Base-by-base conservation (phyloP, 257 asterid species). In the Solanum lycopersicoides region DNA sequence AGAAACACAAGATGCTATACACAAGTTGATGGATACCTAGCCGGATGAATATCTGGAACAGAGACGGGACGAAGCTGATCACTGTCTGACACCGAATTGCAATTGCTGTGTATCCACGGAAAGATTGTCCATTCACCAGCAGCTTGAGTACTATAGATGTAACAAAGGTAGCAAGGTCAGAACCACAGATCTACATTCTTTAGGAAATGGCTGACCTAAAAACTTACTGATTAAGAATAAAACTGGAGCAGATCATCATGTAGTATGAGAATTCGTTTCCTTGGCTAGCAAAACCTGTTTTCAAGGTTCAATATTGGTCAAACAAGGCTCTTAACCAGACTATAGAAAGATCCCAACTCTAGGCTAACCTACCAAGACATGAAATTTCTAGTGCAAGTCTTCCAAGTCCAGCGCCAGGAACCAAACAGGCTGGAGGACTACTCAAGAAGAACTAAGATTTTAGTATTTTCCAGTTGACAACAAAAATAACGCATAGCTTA, bases 351-450 rank as follows among this genome's bases (percentile, higher is more conserved):
- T 30, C 32, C 13, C 71, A 82, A 82, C 25, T 82, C 71, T 65
- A 82, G 71, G 65, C 45, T 83, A 89, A 89, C 95, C 82, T 91
- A 97, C 99, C 99, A 86, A 92, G 91, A 89, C 95, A 90, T 87
- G 99, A 97, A 85, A 97, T 97, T 91, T 97, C 99, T 86, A 97
- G 92, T 77, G 99, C 99, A 88, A 97, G 92, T 89, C 99, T 95
- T 88, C 98, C 99, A 88, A 97, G 98, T 92, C 99, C 99, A 89
- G 99, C 99, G 85, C 99, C 99, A 86, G 99, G 99, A 83, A 97
- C 97, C 91, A 97, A 92, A 86, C 99, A 97, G 44, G 97, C 88
- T 69, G 99, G 98, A 87, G 99, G 97, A 88, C 98, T 95, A 90
- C 82, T 66, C 88, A 86, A 91, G 72, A 88, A 88, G 63, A 88